These are phyloP conservation scores for Cladosporium sp. DNA, from an alignment of 2,329 filamentous ascomycete species.

Conservation along the genomic window DNA sequence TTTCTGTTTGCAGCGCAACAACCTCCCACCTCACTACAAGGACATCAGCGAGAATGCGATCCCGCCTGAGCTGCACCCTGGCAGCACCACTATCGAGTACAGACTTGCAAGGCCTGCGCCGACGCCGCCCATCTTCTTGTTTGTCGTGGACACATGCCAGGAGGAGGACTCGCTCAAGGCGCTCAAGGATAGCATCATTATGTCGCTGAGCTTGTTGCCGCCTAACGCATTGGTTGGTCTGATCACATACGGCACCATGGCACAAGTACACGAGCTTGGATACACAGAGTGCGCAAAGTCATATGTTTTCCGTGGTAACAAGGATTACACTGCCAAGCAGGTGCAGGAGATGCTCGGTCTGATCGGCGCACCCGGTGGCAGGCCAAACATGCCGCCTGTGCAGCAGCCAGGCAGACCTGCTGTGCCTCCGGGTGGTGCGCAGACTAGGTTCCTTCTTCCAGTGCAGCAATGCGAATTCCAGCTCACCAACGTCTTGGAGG, in stretches of 20 bases:
- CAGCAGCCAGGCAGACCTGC: slow-evolving; percentile 64
- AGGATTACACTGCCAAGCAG: slow-evolving; percentile 96
- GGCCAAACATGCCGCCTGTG: slow-evolving; percentile 64
- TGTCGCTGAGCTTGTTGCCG: slow-evolving; percentile 77
- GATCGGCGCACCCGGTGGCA: slow-evolving; percentile 59
- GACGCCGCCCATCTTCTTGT: slow-evolving; percentile 80
- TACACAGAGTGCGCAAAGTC: slow-evolving; percentile 98
- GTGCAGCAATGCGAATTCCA: slow-evolving; percentile 96
- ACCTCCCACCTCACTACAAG: slow-evolving; percentile 81
- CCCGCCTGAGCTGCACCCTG: slow-evolving; percentile 74
- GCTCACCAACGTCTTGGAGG: slow-evolving; percentile 90
- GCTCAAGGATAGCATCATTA: slow-evolving; percentile 79
- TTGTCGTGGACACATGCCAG: slow-evolving; percentile 84
- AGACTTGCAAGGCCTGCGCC: slow-evolving; percentile 74
- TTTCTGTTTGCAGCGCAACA: slow-evolving; percentile 80
- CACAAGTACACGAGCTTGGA: slow-evolving; percentile 95
- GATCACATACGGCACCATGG: slow-evolving; percentile 90
- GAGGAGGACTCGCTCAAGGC: slow-evolving; percentile 81
- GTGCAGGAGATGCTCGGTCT: slow-evolving; percentile 99
- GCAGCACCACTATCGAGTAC: slow-evolving; percentile 88
- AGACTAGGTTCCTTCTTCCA: slow-evolving; percentile 85
- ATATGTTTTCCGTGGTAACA: slow-evolving; percentile 95
- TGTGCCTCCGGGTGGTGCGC: slow-evolving; percentile 71
- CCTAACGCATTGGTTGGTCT: slow-evolving; percentile 78
- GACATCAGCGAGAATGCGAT: slow-evolving; percentile 81